Conservation (phyloP, 257 asterid genomes). For the Verbascum thapsus region DNA sequence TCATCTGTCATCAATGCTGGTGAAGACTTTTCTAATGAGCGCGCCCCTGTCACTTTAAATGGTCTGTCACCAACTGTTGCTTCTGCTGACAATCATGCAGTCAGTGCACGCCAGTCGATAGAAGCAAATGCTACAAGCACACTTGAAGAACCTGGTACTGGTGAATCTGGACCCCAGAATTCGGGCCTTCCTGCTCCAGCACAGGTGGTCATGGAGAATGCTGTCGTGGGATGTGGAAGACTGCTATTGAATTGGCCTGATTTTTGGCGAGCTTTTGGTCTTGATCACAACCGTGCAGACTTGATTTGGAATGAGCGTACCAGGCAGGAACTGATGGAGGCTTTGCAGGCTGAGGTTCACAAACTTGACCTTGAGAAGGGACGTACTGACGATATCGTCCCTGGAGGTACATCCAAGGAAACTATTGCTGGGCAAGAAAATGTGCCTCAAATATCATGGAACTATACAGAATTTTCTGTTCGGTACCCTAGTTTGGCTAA, state of each 20-base stretch:
- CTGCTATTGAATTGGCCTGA: constrained; percentile 95
- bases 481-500: constrained; percentile 94
- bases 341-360: constrained; percentile 97
- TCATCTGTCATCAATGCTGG: constrained; percentile 43
- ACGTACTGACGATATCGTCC: constrained; percentile 91
- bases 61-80: constrained; percentile 46
- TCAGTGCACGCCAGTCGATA: constrained; percentile 39
- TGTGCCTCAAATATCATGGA: constrained; percentile 91
- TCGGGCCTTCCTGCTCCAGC: constrained; percentile 89
- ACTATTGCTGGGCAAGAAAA: constrained; percentile 58
- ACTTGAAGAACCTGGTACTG: constrained; percentile 51
- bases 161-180: constrained; percentile 48
- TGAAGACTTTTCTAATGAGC: constrained; percentile 45
- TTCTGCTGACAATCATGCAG: constrained; percentile 47
- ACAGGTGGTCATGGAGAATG: constrained; percentile 87
- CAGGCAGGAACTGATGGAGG: constrained; percentile 91
- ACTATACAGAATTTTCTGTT: constrained; percentile 87
- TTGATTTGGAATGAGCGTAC: constrained; percentile 98
- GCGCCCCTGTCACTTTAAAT: constrained; percentile 45
- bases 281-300: constrained; percentile 98
- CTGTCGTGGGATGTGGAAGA: constrained; percentile 94
- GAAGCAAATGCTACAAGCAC: constrained; percentile 52
- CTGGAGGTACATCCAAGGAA: constrained; percentile 71
- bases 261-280: constrained; percentile 94
- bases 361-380: constrained; percentile 94